Conservation (phyloP, 2,329 filamentous ascomycete species). For the Eutypa lata region DNA sequence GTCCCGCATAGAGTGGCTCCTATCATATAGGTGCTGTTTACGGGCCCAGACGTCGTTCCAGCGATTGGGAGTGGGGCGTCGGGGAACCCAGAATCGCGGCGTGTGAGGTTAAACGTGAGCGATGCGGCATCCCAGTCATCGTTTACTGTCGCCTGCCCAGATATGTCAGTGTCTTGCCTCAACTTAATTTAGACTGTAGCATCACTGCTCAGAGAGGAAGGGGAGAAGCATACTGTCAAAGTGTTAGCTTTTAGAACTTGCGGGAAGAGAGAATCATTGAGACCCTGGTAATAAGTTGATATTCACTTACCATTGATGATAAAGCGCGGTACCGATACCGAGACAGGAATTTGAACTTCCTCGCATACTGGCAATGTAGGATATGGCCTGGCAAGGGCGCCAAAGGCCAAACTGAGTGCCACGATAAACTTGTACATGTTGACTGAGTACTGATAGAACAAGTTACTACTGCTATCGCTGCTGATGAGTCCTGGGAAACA, state of each 20-base stretch:
- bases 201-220: too few species aligned
- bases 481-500: too few species aligned
- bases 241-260: slow-evolving; percentile 18
- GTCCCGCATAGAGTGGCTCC: slow-evolving; percentile 26
- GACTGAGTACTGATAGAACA: not conserved
- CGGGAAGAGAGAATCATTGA: slow-evolving; percentile 16
- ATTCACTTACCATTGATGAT: slow-evolving; percentile 17
- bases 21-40: slow-evolving; percentile 22
- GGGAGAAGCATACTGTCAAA: not conserved
- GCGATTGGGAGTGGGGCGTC: slow-evolving; percentile 21
- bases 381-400: slow-evolving; percentile 6
- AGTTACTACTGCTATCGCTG: too few species aligned
- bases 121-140: slow-evolving; percentile 27
- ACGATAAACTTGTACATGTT: slow-evolving; percentile 11
- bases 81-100: slow-evolving; percentile 16
- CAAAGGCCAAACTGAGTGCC: slow-evolving; percentile 5
- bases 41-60: slow-evolving; percentile 14
- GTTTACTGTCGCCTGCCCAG: slow-evolving; percentile 14
- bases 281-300: slow-evolving; percentile 19
- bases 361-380: slow-evolving; percentile 11
- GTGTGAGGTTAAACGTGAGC: slow-evolving; percentile 26
- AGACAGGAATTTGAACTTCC: slow-evolving; percentile 24
- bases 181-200: too few species aligned
- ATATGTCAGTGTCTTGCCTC: too few species aligned
- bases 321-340: slow-evolving; percentile 24